phyloP scores from a whole-genome alignment of 768 basidiomycete species.

The Gymnopilus dilepis region DNA sequence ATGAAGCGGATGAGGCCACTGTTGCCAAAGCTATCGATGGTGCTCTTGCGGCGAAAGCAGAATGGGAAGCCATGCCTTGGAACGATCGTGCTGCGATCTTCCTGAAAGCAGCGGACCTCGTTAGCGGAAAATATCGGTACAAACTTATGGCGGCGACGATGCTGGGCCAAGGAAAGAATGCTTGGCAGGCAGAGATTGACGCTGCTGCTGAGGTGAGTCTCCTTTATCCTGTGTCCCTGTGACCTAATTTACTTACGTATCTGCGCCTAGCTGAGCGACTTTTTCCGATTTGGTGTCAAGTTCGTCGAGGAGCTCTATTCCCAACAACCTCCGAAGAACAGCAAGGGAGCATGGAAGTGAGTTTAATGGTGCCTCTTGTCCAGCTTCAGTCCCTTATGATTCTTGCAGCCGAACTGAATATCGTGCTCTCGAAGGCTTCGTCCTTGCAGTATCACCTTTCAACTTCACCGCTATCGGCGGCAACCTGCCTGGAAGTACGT shows the following conservation, averaged over 20 bases:
- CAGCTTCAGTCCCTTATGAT: conserved; percentile 1
- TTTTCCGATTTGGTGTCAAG: conserved; percentile 96
- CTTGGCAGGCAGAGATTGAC: conserved; percentile 99
- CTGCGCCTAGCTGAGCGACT: conserved; percentile 72
- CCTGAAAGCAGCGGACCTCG: conserved; percentile 95
- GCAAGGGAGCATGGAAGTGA: conserved; percentile 93
- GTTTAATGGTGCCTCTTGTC: conserved; percentile 33
- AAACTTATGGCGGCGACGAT: conserved; percentile 96
- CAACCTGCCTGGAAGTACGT: conserved; percentile 79
- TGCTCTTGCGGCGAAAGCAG: conserved; percentile 82
- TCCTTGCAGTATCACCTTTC: conserved; percentile 96
- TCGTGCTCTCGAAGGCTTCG: conserved; percentile 97
- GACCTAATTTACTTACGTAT: neutral
- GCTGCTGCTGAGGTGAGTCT: conserved; percentile 90
- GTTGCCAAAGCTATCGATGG: conserved; percentile 84
- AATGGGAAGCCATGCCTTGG: conserved; percentile 97
- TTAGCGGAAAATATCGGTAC: conserved; percentile 95
- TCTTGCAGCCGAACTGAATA: conserved; percentile 86
- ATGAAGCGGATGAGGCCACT: conserved; percentile 82
- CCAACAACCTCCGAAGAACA: conserved; percentile 88
- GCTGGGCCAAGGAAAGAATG: conserved; percentile 98
- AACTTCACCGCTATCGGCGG: conserved; percentile 99
- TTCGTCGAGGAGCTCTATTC: conserved; percentile 95
- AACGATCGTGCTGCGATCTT: conserved; percentile 97
- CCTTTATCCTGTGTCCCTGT: neutral